Evolutionary conservation across 805 yeast species (phyloP), one percentile per base, ranked within the genome.

Genomic region (Candida sonorensis): DNA sequence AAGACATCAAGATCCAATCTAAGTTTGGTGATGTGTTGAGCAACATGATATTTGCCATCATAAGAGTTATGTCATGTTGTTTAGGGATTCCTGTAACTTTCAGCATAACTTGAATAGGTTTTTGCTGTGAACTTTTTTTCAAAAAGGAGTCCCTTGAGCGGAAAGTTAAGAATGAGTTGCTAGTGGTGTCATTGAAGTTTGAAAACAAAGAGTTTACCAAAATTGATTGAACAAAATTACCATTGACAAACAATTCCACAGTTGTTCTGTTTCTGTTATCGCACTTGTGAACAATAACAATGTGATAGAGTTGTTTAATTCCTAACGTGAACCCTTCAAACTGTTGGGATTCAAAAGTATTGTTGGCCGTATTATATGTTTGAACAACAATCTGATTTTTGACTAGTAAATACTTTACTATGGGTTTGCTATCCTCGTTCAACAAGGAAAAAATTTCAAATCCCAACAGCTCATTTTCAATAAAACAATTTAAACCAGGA

Each of bases 1-100:
- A 67, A 0, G 76, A 56, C 4, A 72, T 40, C 17, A 59, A 48
- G 1, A 75, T 56, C 84, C 84, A 77, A 35, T 72, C 77, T 25
- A 54, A 50, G 0, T 67, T 51, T 20, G 64, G 55, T 2, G 53
- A 41, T 3, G 45, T 51, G 26, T 60, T 59, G 11, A 73, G 41
- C 0, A 75, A 38, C 10, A 65, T 39, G 2, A 73, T 42, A 37
- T 62, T 72, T 1, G 41, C 33, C 7, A 51, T 18, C 19, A 48
- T 55, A 10, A 48, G 25, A 10, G 39, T 17, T 2, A 46, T 42
- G 27, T 57, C 58, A 24, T 48, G 42, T 3, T 57, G 36, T 5
- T 55, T 52, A 1, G 66, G 13, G 2, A 48, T 34, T 0, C 53
- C 51, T 1, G 23, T 7, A 4, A 49, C 23, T 10, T 19, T n/a